Percentiles rank a stretch among this genome's conserved stretches.
These are phyloP conservation scores for Trichophyton rubrum DNA, from an alignment of 2,329 filamentous ascomycete species.

Conservation along the genomic window DNA sequence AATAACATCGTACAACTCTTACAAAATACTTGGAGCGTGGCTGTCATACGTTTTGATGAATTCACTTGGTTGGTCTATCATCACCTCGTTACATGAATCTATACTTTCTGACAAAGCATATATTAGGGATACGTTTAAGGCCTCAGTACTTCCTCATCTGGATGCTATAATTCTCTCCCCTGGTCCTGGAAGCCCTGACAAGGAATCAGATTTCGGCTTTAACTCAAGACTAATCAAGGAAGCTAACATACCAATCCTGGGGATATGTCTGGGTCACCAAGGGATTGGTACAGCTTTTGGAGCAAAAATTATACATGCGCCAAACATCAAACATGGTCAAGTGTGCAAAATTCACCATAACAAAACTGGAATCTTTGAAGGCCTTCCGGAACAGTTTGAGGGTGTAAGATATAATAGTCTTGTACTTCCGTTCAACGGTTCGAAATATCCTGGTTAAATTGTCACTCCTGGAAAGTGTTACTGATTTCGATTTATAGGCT, in stretches of 20 bases:
- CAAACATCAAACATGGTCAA: slow-evolving; percentile 71
- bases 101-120: neutral
- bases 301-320: slow-evolving; percentile 51
- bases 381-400: slow-evolving; percentile 29
- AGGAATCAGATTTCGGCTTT: slow-evolving; percentile 64
- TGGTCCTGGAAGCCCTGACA: slow-evolving; percentile 69
- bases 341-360: slow-evolving; percentile 54
- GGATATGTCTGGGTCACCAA: slow-evolving; percentile 83
- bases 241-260: slow-evolving; percentile 61
- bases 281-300: slow-evolving; percentile 60
- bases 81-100: neutral
- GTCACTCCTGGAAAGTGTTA: neutral
- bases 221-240: slow-evolving; percentile 64
- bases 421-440: slow-evolving; percentile 10
- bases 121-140: slow-evolving; percentile 26
- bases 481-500: slow-evolving; percentile 2
- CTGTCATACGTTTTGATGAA: slow-evolving; percentile 12
- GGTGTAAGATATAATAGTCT: slow-evolving; percentile 14
- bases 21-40: slow-evolving; percentile 10
- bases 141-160: slow-evolving; percentile 46
- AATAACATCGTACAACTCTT: slow-evolving; percentile 13
- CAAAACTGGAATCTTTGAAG: slow-evolving; percentile 52
- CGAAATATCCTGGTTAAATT: neutral
- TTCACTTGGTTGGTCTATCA: slow-evolving; percentile 11
- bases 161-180: slow-evolving; percentile 84